A percentile compares a stretch with the other conserved stretches of the same genome.
Evolutionary conservation across 495 filamentous ascomycete species (phyloP).

Genomic region (Neurospora terricola): DNA sequence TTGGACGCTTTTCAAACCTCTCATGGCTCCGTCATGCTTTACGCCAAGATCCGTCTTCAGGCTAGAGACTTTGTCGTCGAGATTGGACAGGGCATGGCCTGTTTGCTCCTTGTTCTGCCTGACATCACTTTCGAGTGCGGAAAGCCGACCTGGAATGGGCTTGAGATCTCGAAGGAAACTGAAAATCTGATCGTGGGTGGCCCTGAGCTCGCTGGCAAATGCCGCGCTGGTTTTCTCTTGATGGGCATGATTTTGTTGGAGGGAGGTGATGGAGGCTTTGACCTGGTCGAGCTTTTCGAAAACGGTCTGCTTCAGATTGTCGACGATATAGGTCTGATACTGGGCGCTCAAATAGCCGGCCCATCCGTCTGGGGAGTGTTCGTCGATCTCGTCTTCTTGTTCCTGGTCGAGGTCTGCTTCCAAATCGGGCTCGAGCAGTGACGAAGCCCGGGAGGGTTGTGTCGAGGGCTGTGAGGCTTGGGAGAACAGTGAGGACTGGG

Average conservation of each 20-base stretch:
- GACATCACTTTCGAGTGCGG: conserved; percentile 7
- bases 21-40: background rate
- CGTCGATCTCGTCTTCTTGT: background rate
- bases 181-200: conserved; percentile 6
- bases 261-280: conserved; percentile 4
- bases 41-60: conserved; percentile 6
- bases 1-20: conserved; percentile 5
- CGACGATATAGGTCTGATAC: conserved; percentile 13
- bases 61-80: conserved; percentile 3
- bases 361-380: conserved; percentile 5
- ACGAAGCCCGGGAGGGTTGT: background rate
- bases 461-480: background rate
- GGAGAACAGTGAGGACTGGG: background rate
- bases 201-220: conserved; percentile 8
- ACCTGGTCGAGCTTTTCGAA: conserved; percentile 8
- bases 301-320: conserved; percentile 7
- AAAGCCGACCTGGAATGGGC: conserved; percentile 3
- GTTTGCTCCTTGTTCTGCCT: conserved; percentile 2
- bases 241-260: conserved; percentile 5
- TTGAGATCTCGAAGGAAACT: conserved; percentile 1
- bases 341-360: conserved; percentile 17
- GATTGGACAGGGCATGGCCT: background rate
- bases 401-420: background rate
- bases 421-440: background rate
- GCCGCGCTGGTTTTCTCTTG: conserved; percentile 8